Percentiles rank a stretch among this genome's conserved stretches.
Evolutionary conservation across 768 basidiomycete genomes (phyloP).

Genomic region (Podaxis carcinomalis): DNA sequence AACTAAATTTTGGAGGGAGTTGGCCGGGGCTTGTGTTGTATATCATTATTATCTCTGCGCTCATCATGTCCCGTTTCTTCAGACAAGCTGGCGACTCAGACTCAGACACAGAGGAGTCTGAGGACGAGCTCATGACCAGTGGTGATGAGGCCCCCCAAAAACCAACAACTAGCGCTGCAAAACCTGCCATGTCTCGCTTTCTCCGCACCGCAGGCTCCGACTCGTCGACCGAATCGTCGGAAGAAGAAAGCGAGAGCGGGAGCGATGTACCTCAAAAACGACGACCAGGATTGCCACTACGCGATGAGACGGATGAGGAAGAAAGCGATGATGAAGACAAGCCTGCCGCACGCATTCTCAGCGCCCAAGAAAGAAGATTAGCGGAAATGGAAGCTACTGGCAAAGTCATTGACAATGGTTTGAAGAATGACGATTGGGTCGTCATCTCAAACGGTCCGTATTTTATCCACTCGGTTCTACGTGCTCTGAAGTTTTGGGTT

Average conservation of each 20-base stretch:
- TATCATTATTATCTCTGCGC: conserved; percentile 13
- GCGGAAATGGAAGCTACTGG: conserved; percentile 95
- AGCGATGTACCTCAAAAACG: conserved; percentile 34
- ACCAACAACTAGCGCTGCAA: conserved; percentile 41
- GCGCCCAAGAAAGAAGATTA: conserved; percentile 87
- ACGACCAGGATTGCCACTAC: conserved; percentile 19
- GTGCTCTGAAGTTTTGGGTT: conserved; percentile 20
- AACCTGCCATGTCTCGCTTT: conserved; percentile 74
- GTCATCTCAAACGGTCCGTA: conserved; percentile 77
- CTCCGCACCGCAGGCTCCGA: conserved; percentile 61
- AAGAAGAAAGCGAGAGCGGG: conserved; percentile 54
- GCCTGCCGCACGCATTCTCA: conserved; percentile 71
- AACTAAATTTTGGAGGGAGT: conserved; percentile 11
- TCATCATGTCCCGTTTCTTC: conserved; percentile 83
- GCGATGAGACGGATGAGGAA: conserved; percentile 30
- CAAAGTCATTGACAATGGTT: conserved; percentile 88
- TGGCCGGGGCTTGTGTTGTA: background rate
- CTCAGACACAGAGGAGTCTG: conserved; percentile 65
- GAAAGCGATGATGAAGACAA: conserved; percentile 67
- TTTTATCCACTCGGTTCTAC: background rate
- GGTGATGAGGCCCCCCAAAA: conserved; percentile 58
- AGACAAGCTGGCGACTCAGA: conserved; percentile 82
- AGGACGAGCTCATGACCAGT: conserved; percentile 76
- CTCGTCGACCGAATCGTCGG: conserved; percentile 50
- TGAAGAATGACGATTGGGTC: conserved; percentile 97